Evolutionary conservation across 2,329 filamentous ascomycete genomes (phyloP).

Genomic region (Trichoderma koningii): DNA sequence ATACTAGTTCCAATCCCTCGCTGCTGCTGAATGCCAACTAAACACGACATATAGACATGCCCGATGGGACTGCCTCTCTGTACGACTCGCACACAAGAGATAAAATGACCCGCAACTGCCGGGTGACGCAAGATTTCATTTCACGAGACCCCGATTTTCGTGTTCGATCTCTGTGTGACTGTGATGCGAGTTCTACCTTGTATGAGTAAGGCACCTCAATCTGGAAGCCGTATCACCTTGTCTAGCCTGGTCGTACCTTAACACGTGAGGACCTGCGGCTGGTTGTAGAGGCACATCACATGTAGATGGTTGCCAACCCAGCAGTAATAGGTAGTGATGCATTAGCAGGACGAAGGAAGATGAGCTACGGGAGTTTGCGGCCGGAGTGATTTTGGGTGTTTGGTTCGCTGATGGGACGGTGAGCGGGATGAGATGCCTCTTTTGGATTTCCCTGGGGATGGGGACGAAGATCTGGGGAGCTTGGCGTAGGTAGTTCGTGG

Average conservation of each 20-base stretch:
- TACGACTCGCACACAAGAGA: background rate
- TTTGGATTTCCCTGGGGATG: background rate
- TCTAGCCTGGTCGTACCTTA: background rate
- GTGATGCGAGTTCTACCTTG: background rate
- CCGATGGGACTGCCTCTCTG: background rate
- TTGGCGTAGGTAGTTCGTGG: too few species aligned
- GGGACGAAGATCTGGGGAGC: background rate
- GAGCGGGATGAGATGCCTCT: background rate
- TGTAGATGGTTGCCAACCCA: too few species aligned
- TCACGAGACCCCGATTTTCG: background rate
- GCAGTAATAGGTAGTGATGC: too few species aligned
- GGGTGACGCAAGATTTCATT: background rate
- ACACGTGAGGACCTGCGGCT: background rate
- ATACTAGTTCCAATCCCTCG: too few species aligned
- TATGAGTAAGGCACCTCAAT: background rate
- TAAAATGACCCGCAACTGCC: constrained; percentile 12
- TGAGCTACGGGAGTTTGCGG: constrained; percentile 4
- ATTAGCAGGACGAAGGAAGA: background rate
- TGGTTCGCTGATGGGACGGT: constrained; percentile 3
- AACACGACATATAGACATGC: background rate
- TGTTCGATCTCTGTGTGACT: background rate
- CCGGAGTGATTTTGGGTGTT: background rate
- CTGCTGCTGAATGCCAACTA: too few species aligned
- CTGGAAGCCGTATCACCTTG: background rate
- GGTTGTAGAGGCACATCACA: background rate